phyloP scores from a whole-genome alignment of 345 rosid genomes.

The Noccaea caerulescens region DNA sequence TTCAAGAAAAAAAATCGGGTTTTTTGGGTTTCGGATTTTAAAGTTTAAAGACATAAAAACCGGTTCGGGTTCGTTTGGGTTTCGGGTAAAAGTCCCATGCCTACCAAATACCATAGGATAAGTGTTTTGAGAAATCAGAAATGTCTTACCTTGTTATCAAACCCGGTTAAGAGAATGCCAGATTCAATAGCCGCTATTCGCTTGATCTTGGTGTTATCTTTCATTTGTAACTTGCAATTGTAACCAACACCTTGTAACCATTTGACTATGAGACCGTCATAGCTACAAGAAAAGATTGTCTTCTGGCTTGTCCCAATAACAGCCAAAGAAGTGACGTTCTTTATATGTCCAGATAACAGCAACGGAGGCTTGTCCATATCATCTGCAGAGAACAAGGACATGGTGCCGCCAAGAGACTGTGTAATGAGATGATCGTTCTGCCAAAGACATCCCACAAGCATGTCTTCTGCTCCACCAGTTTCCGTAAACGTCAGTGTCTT shows the following conservation, averaged over 20 bases:
- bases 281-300: constrained; percentile 68
- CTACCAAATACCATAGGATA: not conserved
- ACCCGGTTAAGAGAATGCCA: constrained; percentile 54
- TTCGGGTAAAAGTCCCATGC: too few species aligned
- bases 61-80: too few species aligned
- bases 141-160: constrained; percentile 50
- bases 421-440: constrained; percentile 67
- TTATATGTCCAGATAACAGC: constrained; percentile 67
- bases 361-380: constrained; percentile 65
- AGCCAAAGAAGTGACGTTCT: constrained; percentile 62
- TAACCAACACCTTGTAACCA: constrained; percentile 73
- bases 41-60: too few species aligned
- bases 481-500: constrained; percentile 57
- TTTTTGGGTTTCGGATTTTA: too few species aligned
- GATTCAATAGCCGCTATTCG: constrained; percentile 63
- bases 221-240: constrained; percentile 56
- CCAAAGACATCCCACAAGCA: constrained; percentile 90
- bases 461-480: constrained; percentile 66
- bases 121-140: not conserved
- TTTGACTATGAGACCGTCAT: constrained; percentile 68
- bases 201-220: constrained; percentile 61
- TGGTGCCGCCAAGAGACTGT: constrained; percentile 70
- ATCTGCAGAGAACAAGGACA: constrained; percentile 58
- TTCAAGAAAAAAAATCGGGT: too few species aligned
- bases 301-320: constrained; percentile 53